Evolutionary conservation across 2,329 filamentous ascomycete genomes (phyloP).

Genomic region (Paramyrothecium roridum): DNA sequence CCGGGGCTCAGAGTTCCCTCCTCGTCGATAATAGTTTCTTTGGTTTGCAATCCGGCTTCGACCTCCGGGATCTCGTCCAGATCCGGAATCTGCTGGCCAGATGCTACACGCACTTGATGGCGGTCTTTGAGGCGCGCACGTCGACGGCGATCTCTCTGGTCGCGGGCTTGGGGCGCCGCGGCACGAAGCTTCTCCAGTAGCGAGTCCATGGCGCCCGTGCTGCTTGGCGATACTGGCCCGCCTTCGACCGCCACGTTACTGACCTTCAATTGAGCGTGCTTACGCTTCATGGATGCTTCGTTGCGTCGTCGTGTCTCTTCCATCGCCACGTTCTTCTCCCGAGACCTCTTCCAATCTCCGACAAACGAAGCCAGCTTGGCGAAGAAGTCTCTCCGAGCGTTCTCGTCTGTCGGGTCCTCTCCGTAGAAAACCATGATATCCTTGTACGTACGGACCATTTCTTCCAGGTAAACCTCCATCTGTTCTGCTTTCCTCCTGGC

Average conservation of each 20-base stretch:
- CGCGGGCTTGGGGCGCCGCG: slow-evolving; percentile 83
- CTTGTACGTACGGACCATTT: slow-evolving; percentile 87
- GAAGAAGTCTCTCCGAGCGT: slow-evolving; percentile 93
- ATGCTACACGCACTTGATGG: slow-evolving; percentile 85
- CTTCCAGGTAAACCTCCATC: slow-evolving; percentile 87
- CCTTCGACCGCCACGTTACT: slow-evolving; percentile 47
- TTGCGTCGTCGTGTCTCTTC: slow-evolving; percentile 84
- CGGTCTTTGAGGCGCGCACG: slow-evolving; percentile 85
- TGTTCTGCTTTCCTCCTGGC: slow-evolving; percentile 93
- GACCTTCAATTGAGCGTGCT: slow-evolving; percentile 68
- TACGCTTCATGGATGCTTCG: slow-evolving; percentile 89
- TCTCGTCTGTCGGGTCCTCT: slow-evolving; percentile 88
- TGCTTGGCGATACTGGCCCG: slow-evolving; percentile 62
- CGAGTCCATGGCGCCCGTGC: slow-evolving; percentile 92
- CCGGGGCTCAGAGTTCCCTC: slow-evolving; percentile 52
- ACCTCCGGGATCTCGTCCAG: slow-evolving; percentile 58
- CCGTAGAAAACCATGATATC: slow-evolving; percentile 97
- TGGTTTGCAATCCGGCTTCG: slow-evolving; percentile 35
- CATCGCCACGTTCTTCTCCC: slow-evolving; percentile 81
- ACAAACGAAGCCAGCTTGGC: slow-evolving; percentile 88
- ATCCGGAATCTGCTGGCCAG: slow-evolving; percentile 82
- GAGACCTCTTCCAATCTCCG: slow-evolving; percentile 91
- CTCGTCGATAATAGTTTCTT: slow-evolving; percentile 37
- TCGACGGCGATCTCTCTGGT: slow-evolving; percentile 84
- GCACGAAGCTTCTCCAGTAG: slow-evolving; percentile 91